These are phyloP conservation scores for Macrophomina phaseolina DNA, from an alignment of 2,329 filamentous ascomycete genomes.

Conservation along the genomic window DNA sequence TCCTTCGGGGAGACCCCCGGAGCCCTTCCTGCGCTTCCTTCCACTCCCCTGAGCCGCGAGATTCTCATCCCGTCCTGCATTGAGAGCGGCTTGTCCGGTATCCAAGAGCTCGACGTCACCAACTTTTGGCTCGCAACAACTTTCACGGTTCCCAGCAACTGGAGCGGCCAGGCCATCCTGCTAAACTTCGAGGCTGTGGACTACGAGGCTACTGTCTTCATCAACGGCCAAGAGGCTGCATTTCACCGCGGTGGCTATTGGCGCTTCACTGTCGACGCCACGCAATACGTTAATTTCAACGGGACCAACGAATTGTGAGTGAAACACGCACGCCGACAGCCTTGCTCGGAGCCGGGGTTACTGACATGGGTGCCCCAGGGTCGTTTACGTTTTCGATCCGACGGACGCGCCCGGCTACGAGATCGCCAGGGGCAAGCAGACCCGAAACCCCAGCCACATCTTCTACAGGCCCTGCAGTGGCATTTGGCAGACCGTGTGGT, in stretches of 20 bases:
- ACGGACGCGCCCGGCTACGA: slow-evolving; percentile 63
- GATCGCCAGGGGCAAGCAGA: slow-evolving; percentile 72
- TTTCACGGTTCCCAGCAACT: slow-evolving; percentile 57
- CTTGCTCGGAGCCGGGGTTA: not conserved
- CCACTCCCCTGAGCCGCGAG: slow-evolving; percentile 50
- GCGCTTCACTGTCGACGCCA: slow-evolving; percentile 66
- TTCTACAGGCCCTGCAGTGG: slow-evolving; percentile 76
- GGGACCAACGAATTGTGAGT: slow-evolving; percentile 62
- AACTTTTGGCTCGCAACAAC: slow-evolving; percentile 58
- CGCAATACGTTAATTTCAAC: slow-evolving; percentile 48
- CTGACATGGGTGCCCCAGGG: slow-evolving; percentile 44
- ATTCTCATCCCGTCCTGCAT: slow-evolving; percentile 61
- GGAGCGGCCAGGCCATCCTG: slow-evolving; percentile 53
- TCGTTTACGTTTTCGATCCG: slow-evolving; percentile 71
- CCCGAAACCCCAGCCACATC: slow-evolving; percentile 63
- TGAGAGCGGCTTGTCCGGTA: slow-evolving; percentile 60
- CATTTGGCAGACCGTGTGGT: slow-evolving; percentile 77
- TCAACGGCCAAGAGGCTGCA: slow-evolving; percentile 61
- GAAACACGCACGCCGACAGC: not conserved
- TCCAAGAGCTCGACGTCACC: slow-evolving; percentile 46
- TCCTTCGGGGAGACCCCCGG: slow-evolving; percentile 35
- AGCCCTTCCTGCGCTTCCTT: slow-evolving; percentile 49
- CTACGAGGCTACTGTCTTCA: slow-evolving; percentile 63
- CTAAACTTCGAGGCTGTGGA: slow-evolving; percentile 66
- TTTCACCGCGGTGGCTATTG: slow-evolving; percentile 67